Conservation (phyloP, 257 asterid species). For the Solanum pinnatisectum region DNA sequence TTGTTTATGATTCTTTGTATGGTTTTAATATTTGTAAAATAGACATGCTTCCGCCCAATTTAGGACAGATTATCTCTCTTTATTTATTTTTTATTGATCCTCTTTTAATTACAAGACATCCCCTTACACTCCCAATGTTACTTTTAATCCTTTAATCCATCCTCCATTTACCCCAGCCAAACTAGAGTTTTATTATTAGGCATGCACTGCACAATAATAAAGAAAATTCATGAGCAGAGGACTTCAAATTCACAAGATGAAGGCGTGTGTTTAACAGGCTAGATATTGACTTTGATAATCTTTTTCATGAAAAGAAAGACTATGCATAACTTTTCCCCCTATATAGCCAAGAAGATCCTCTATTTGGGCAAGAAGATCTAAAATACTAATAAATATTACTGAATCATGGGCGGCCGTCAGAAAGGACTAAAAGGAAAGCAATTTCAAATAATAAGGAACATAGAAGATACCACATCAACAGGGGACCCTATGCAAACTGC, state of each 20-base stretch:
- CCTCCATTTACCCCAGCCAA: background rate
- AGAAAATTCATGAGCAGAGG: background rate
- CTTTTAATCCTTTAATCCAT: background rate
- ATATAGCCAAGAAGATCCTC: background rate
- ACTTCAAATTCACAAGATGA: background rate
- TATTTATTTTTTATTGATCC: background rate
- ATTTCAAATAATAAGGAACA: background rate
- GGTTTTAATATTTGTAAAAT: background rate
- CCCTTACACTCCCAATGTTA: background rate
- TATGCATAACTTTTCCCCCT: background rate
- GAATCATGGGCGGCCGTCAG: background rate
- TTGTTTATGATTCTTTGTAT: background rate
- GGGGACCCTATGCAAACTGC: conserved; percentile 99
- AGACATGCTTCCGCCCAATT: background rate
- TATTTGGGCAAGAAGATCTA: background rate
- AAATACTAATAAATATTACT: background rate
- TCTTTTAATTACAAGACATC: background rate
- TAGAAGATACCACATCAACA: conserved; percentile 75
- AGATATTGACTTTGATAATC: background rate
- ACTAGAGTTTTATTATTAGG: background rate
- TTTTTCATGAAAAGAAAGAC: background rate
- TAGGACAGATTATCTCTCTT: background rate
- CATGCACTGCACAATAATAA: background rate
- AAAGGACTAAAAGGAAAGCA: background rate
- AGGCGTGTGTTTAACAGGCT: background rate